Percentiles rank a stretch among this genome's conserved stretches.
These are phyloP conservation scores for Leptographium wingfieldii DNA, from an alignment of 2,329 filamentous ascomycete genomes.

Conservation along the genomic window DNA sequence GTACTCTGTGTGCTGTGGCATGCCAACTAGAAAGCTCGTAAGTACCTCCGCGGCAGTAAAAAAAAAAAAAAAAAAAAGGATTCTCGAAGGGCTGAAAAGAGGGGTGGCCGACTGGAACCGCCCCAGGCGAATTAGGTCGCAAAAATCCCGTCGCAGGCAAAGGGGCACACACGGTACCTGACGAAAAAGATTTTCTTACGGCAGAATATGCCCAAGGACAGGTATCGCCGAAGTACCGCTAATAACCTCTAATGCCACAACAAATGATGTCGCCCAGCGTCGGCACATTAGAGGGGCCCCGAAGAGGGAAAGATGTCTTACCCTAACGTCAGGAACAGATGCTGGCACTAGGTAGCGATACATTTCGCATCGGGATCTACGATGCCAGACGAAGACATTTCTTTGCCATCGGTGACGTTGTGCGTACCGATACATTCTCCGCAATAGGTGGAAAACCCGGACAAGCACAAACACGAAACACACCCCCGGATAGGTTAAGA, in stretches of 20 bases:
- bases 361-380: not conserved
- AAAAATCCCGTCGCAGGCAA: not conserved
- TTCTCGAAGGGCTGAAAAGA: not conserved
- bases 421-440: not conserved
- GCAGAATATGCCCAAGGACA: not conserved
- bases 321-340: slow-evolving; percentile 1
- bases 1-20: not conserved
- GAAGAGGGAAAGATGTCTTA: not conserved
- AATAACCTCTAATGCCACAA: not conserved
- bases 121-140: not conserved
- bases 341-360: not conserved
- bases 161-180: not conserved
- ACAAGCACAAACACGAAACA: not conserved
- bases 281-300: not conserved
- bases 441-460: not conserved
- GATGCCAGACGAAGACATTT: not conserved
- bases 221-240: not conserved
- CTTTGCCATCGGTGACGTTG: not conserved
- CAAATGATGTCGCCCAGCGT: not conserved
- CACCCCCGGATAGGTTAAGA: not conserved
- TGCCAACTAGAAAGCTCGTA: not conserved
- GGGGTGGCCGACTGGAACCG: not conserved
- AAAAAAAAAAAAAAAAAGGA: not conserved
- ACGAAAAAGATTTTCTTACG: not conserved
- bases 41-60: not conserved